Evolutionary conservation across 805 yeast species (phyloP).

Genomic region (Spathaspora arborariae): DNA sequence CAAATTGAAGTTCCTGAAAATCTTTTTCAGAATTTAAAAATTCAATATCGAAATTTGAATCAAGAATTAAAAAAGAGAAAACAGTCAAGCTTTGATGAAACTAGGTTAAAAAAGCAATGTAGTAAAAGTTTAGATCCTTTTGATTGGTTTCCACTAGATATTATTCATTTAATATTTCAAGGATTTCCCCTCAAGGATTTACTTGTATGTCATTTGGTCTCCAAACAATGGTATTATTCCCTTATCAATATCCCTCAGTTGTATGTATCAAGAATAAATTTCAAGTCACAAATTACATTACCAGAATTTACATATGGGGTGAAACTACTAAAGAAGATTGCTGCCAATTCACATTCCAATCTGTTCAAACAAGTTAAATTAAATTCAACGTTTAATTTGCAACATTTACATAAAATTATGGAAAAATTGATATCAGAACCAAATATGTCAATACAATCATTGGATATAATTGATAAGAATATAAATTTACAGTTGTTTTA

Average conservation of each 20-base stretch:
- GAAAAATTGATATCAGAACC: slow-evolving; percentile 23
- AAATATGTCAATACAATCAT: slow-evolving; percentile 14
- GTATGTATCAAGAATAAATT: slow-evolving; percentile 17
- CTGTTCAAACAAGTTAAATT: slow-evolving; percentile 19
- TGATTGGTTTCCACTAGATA: slow-evolving; percentile 24
- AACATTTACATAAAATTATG: slow-evolving; percentile 24
- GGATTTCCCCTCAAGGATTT: slow-evolving; percentile 17
- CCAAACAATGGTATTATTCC: slow-evolving; percentile 28
- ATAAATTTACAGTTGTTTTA: slow-evolving; percentile 24
- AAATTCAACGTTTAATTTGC: slow-evolving; percentile 17
- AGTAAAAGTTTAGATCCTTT: slow-evolving; percentile 21
- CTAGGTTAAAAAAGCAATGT: background rate
- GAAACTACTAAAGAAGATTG: slow-evolving; percentile 23
- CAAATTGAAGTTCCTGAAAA: slow-evolving; percentile 27
- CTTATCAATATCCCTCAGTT: slow-evolving; percentile 24
- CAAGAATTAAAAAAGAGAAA: slow-evolving; percentile 15
- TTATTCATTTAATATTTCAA: slow-evolving; percentile 24
- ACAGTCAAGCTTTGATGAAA: background rate
- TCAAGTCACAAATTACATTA: slow-evolving; percentile 22
- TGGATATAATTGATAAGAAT: slow-evolving; percentile 27
- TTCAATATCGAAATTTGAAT: slow-evolving; percentile 21
- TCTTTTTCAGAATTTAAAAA: slow-evolving; percentile 23
- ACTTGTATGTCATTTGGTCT: slow-evolving; percentile 29
- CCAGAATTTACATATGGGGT: slow-evolving; percentile 29
- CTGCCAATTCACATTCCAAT: slow-evolving; percentile 11